phyloP scores from a whole-genome alignment of 2,329 filamentous ascomycete species.

The Hymenoscyphus fraxineus region DNA sequence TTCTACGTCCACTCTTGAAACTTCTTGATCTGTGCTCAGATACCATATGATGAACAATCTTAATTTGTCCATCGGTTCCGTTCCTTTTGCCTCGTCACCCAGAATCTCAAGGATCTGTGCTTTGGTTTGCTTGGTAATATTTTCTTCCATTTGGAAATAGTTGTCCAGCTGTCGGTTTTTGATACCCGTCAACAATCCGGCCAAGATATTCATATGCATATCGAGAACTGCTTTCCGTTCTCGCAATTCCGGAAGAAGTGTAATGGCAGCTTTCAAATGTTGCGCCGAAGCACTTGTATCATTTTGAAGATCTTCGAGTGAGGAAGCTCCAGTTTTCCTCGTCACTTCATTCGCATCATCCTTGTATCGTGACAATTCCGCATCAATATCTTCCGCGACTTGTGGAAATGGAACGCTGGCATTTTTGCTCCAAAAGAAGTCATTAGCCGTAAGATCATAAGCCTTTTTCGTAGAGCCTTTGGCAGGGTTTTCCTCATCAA shows the following conservation, averaged over 20 bases:
- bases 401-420: constrained; percentile 88
- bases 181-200: constrained; percentile 71
- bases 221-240: constrained; percentile 91
- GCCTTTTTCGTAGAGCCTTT: constrained; percentile 79
- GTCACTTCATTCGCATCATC: constrained; percentile 93
- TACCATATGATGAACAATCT: constrained; percentile 97
- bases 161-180: constrained; percentile 94
- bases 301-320: constrained; percentile 87
- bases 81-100: constrained; percentile 76
- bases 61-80: constrained; percentile 81
- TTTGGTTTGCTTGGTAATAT: constrained; percentile 86
- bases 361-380: constrained; percentile 89
- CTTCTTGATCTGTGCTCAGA: constrained; percentile 85
- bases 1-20: constrained; percentile 76
- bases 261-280: constrained; percentile 94
- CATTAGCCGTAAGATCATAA: constrained; percentile 83
- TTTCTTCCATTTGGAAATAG: constrained; percentile 93
- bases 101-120: constrained; percentile 83
- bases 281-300: constrained; percentile 86
- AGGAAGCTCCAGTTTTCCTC: constrained; percentile 88
- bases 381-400: constrained; percentile 93
- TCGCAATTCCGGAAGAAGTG: constrained; percentile 81
- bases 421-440: constrained; percentile 97
- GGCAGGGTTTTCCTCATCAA: constrained; percentile 70
- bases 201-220: constrained; percentile 99